Conservation (phyloP, 176 grass and related monocot genomes). For the Chloris gayana region DNA sequence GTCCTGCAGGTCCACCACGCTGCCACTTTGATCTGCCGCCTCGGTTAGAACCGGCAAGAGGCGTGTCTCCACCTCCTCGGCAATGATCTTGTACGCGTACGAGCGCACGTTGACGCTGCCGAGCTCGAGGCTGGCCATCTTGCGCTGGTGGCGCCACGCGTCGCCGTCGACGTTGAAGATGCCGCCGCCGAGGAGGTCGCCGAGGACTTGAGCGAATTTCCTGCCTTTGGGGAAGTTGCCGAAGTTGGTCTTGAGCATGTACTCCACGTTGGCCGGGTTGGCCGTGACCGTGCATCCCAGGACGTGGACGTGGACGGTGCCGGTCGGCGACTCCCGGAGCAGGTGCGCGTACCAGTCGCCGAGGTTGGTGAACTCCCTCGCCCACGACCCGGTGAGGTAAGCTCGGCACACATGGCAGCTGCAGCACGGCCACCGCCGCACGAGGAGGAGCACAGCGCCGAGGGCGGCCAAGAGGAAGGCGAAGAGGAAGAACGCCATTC, state of each 20-base stretch:
- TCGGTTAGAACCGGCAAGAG: conserved; percentile 55
- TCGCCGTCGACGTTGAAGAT: conserved; percentile 91
- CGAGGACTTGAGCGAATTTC: conserved; percentile 66
- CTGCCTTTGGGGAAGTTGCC: conserved; percentile 87
- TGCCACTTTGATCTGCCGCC: conserved; percentile 28
- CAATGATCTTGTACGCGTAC: conserved; percentile 63
- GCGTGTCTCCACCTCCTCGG: conserved; percentile 39
- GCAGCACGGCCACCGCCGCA: conserved; percentile 59
- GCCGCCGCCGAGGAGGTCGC: conserved; percentile 77
- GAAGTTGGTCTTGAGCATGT: conserved; percentile 83
- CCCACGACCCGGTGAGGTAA: conserved; percentile 71
- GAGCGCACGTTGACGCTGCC: conserved; percentile 68
- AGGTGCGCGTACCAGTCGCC: conserved; percentile 86
- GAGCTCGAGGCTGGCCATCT: conserved; percentile 92
- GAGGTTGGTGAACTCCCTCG: conserved; percentile 56
- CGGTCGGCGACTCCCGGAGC: conserved; percentile 48
- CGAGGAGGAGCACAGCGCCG: conserved; percentile 33
- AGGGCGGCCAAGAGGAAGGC: conserved; percentile 40
- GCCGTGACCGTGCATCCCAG: conserved; percentile 73
- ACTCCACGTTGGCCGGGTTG: conserved; percentile 87
- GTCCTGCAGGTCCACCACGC: conserved; percentile 71
- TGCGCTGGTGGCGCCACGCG: conserved; percentile 77
- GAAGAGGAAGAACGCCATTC: conserved; percentile 31
- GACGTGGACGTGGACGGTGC: conserved; percentile 72
- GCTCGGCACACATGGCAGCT: conserved; percentile 62